A percentile compares a stretch with the other conserved stretches of the same genome.
phyloP scores from a whole-genome alignment of 345 rosid genomes.

The Alliaria petiolata region DNA sequence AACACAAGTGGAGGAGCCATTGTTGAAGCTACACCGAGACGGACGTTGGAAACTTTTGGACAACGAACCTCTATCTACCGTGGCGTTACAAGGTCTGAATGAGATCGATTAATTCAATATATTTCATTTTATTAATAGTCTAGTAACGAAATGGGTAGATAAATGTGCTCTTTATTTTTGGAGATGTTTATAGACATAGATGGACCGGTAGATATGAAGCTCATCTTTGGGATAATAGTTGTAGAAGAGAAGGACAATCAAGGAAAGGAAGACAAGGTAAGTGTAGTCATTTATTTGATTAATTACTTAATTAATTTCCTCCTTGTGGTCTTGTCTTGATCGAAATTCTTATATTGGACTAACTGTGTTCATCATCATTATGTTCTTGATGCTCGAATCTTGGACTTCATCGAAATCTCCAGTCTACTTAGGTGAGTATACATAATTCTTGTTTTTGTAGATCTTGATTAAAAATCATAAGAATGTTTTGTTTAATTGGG shows the following conservation, averaged over 20 bases:
- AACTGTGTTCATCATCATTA: constrained; percentile 19
- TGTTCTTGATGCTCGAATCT: constrained; percentile 21
- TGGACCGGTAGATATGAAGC: constrained; percentile 99
- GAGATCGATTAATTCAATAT: not conserved
- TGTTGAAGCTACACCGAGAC: constrained; percentile 72
- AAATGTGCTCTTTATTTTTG: not conserved
- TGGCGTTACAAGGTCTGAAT: constrained; percentile 84
- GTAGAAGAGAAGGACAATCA: constrained; percentile 98
- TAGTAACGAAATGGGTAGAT: not conserved
- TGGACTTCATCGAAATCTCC: constrained; percentile 8
- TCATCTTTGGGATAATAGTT: constrained; percentile 99
- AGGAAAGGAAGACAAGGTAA: constrained; percentile 99
- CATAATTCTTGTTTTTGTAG: not conserved
- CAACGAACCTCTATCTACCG: constrained; percentile 97
- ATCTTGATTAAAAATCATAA: not conserved
- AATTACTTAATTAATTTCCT: not conserved
- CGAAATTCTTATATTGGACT: constrained; percentile 2
- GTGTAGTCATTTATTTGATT: not conserved
- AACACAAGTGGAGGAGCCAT: constrained; percentile 39
- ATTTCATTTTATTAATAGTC: not conserved
- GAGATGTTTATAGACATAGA: constrained; percentile 62
- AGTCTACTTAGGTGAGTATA: constrained; percentile 86
- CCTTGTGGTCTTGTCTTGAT: not conserved
- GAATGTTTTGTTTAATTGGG: not conserved
- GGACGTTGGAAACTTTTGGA: constrained; percentile 89